These are phyloP conservation scores for Penicillium sp. DNA, from an alignment of 2,329 filamentous ascomycete species.

Conservation along the genomic window DNA sequence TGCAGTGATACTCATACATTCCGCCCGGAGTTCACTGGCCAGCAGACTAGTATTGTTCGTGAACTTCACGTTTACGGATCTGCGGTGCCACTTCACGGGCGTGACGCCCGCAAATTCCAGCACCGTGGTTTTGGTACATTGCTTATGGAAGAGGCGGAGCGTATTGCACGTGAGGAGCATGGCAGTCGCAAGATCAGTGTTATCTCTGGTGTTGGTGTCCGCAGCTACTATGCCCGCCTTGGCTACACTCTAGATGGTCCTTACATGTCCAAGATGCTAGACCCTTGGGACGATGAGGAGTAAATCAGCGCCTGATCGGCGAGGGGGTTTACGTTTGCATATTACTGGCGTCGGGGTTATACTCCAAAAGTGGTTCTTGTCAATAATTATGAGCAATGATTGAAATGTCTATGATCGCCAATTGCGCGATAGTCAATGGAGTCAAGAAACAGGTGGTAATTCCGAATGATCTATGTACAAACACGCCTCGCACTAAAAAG, in stretches of 20 bases:
- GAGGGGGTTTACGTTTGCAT: slow-evolving; percentile 9
- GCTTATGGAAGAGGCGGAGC: slow-evolving; percentile 95
- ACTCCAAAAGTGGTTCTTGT: slow-evolving; percentile 16
- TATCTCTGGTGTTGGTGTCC: slow-evolving; percentile 94
- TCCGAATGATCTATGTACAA: slow-evolving; percentile 26
- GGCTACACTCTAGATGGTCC: slow-evolving; percentile 93
- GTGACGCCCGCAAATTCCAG: slow-evolving; percentile 95
- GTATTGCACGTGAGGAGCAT: slow-evolving; percentile 92
- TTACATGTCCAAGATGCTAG: slow-evolving; percentile 62
- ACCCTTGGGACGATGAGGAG: slow-evolving; percentile 41
- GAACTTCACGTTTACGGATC: slow-evolving; percentile 97
- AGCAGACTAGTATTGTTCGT: slow-evolving; percentile 87
- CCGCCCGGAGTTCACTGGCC: slow-evolving; percentile 77
- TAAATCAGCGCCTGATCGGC: slow-evolving; percentile 13
- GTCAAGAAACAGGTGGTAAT: slow-evolving; percentile 11
- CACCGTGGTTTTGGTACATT: slow-evolving; percentile 96
- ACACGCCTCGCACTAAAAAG: slow-evolving; percentile 8
- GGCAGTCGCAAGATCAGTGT: slow-evolving; percentile 92
- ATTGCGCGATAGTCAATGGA: slow-evolving; percentile 6
- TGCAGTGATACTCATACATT: slow-evolving; percentile 92
- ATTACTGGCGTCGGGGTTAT: slow-evolving; percentile 20
- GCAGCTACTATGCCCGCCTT: slow-evolving; percentile 90
- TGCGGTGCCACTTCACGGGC: slow-evolving; percentile 93
- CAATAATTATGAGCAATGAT: slow-evolving; percentile 26
- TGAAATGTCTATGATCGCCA: slow-evolving; percentile 23